These are phyloP conservation scores for Usnea hakonensis DNA, from an alignment of 495 filamentous ascomycete species.

Conservation along the genomic window DNA sequence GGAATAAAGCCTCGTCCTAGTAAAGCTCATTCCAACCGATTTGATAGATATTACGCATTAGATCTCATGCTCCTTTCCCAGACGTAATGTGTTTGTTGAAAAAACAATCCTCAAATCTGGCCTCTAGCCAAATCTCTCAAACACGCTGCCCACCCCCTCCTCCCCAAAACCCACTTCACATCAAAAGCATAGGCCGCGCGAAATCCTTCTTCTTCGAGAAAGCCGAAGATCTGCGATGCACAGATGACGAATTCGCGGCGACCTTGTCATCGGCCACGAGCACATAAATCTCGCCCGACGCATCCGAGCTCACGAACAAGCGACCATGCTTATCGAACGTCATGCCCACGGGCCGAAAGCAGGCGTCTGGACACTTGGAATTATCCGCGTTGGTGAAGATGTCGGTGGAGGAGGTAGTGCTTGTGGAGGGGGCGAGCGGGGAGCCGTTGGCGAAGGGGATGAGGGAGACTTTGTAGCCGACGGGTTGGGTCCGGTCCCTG, in stretches of 20 bases:
- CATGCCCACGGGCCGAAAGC: slow-evolving; percentile 51
- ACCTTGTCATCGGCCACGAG: slow-evolving; percentile 25
- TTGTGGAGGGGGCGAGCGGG: slow-evolving; percentile 37
- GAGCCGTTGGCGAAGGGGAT: slow-evolving; percentile 37
- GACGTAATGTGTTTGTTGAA: too few relatives aligned
- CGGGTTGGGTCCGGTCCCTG: slow-evolving; percentile 41
- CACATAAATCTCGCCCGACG: slow-evolving; percentile 52
- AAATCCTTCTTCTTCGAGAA: not conserved
- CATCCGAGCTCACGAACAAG: slow-evolving; percentile 51
- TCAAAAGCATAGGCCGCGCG: too few relatives aligned
- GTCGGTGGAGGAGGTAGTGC: slow-evolving; percentile 36
- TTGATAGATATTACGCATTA: too few relatives aligned
- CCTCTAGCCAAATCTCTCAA: too few relatives aligned
- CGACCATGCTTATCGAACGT: slow-evolving; percentile 40
- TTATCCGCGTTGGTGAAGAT: slow-evolving; percentile 44
- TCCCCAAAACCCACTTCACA: too few relatives aligned
- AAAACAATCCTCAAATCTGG: too few relatives aligned
- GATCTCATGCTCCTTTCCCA: too few relatives aligned
- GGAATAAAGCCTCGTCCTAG: too few relatives aligned
- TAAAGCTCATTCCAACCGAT: too few relatives aligned
- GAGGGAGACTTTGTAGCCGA: slow-evolving; percentile 48
- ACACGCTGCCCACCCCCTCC: too few relatives aligned
- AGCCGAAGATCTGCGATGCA: not conserved
- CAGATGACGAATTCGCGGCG: not conserved
- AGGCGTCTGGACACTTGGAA: slow-evolving; percentile 38